A percentile compares a stretch with the other conserved stretches of the same genome.
Evolutionary conservation across 495 filamentous ascomycete genomes (phyloP).

Genomic region (Recurvomyces mirabilis): DNA sequence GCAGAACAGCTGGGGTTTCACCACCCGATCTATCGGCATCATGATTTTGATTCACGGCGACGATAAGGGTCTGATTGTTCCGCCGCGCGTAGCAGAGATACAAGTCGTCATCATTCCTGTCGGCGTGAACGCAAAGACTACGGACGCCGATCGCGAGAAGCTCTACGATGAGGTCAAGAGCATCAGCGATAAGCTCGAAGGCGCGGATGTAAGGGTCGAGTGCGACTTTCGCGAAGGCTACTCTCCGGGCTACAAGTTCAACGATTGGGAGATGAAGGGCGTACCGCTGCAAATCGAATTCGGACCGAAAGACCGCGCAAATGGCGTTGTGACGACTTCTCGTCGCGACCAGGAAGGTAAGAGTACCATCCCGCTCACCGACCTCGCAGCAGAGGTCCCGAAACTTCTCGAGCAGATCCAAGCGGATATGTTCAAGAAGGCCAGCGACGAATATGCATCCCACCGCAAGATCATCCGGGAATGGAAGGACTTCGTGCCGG

Average conservation of each 20-base stretch:
- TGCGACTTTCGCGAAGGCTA: conserved; percentile 74
- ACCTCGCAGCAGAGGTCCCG: conserved; percentile 60
- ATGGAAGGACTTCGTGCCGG: conserved; percentile 82
- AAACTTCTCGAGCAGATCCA: conserved; percentile 81
- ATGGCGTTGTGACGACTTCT: conserved; percentile 67
- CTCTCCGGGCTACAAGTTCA: conserved; percentile 94
- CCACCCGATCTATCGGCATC: conserved; percentile 87
- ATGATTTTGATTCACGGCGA: conserved; percentile 98
- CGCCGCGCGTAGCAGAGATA: conserved; percentile 73
- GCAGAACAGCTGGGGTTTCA: conserved; percentile 98
- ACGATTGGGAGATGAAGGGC: conserved; percentile 92
- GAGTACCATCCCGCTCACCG: conserved; percentile 59
- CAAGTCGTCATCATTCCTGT: conserved; percentile 89
- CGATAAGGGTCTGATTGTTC: conserved; percentile 84
- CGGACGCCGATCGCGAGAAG: conserved; percentile 59
- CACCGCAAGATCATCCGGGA: conserved; percentile 72
- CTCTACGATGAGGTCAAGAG: conserved; percentile 61
- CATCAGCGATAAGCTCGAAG: conserved; percentile 42
- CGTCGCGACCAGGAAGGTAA: conserved; percentile 72
- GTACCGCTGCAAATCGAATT: conserved; percentile 89
- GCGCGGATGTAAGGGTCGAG: conserved; percentile 38
- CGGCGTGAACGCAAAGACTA: conserved; percentile 76
- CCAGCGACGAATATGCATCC: conserved; percentile 58
- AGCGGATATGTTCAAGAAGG: conserved; percentile 69
- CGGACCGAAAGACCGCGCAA: conserved; percentile 81